phyloP scores from a whole-genome alignment of 768 basidiomycete species.

The Suillus americanus region DNA sequence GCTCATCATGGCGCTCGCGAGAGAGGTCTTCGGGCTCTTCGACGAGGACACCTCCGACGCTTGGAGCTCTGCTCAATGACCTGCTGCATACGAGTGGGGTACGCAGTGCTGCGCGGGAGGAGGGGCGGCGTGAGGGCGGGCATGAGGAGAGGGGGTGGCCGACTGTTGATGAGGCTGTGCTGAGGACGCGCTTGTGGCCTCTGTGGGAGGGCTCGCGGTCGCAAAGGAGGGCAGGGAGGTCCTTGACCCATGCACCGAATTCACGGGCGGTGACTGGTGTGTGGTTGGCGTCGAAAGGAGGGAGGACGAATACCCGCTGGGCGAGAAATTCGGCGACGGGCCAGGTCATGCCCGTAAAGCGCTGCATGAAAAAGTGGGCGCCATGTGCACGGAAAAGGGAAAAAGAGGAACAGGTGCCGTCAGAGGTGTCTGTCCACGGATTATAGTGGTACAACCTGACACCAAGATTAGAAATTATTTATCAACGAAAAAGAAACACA shows the following conservation, averaged over 20 bases:
- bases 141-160: constrained; percentile 65
- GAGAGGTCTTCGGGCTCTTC: constrained; percentile 38
- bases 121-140: constrained; percentile 70
- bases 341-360: constrained; percentile 87
- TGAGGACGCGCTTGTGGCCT: constrained; percentile 57
- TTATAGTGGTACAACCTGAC: constrained; percentile 94
- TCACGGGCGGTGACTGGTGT: constrained; percentile 66
- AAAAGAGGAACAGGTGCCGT: constrained; percentile 81
- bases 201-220: constrained; percentile 32
- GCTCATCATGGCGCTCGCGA: constrained; percentile 30
- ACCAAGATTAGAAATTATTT: constrained; percentile 9
- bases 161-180: constrained; percentile 54
- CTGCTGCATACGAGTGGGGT: constrained; percentile 56
- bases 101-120: constrained; percentile 59
- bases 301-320: constrained; percentile 78
- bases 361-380: constrained; percentile 81
- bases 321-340: constrained; percentile 88
- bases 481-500: constrained; percentile 34
- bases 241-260: constrained; percentile 84
- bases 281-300: constrained; percentile 49
- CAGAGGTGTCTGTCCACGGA: constrained; percentile 94
- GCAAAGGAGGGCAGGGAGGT: constrained; percentile 73
- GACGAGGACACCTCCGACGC: constrained; percentile 48
- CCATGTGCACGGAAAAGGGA: constrained; percentile 76
- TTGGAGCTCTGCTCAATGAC: constrained; percentile 63